These are phyloP conservation scores for Graphilbum ipis-grandicollis DNA, from an alignment of 2,329 filamentous ascomycete species.

Conservation along the genomic window DNA sequence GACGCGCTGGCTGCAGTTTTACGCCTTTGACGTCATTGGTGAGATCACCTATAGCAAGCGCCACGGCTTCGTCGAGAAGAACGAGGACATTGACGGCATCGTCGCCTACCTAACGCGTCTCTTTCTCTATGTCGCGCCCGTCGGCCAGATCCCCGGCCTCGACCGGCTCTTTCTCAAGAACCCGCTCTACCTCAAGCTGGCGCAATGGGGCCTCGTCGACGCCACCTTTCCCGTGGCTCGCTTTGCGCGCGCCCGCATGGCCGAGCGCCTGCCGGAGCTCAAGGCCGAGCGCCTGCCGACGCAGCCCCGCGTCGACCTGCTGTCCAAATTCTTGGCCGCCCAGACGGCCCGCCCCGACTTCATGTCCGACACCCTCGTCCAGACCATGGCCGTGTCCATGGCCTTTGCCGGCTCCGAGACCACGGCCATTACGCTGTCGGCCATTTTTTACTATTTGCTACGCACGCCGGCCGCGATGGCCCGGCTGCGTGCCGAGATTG, in stretches of 20 bases:
- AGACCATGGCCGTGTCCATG: constrained; percentile 57
- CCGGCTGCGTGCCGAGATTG: constrained; percentile 43
- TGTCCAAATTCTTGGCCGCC: constrained; percentile 57
- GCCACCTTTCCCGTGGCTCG: constrained; percentile 53
- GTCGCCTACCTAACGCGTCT: constrained; percentile 45
- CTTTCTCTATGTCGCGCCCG: constrained; percentile 55
- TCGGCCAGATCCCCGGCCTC: constrained; percentile 53
- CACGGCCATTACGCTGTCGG: constrained; percentile 55
- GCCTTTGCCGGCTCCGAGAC: constrained; percentile 63
- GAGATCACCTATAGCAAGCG: constrained; percentile 62
- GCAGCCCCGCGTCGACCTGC: constrained; percentile 34
- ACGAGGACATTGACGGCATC: constrained; percentile 61
- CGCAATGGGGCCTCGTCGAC: constrained; percentile 49
- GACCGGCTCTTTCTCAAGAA: constrained; percentile 60
- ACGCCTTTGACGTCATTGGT: constrained; percentile 68
- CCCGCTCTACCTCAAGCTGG: constrained; percentile 49
- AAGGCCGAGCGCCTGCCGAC: constrained; percentile 23
- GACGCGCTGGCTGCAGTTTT: constrained; percentile 59
- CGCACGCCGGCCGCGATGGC: constrained; percentile 39
- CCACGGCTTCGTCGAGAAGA: constrained; percentile 58
- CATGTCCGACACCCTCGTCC: constrained; percentile 52
- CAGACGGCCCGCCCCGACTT: constrained; percentile 50
- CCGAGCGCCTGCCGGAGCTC: constrained; percentile 33
- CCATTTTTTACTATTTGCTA: constrained; percentile 59
- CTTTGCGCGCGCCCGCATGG: constrained; percentile 53